Percentiles rank a stretch among this genome's conserved stretches.
phyloP scores from a whole-genome alignment of 2,329 filamentous ascomycete species.

The Juglanconis oblonga region DNA sequence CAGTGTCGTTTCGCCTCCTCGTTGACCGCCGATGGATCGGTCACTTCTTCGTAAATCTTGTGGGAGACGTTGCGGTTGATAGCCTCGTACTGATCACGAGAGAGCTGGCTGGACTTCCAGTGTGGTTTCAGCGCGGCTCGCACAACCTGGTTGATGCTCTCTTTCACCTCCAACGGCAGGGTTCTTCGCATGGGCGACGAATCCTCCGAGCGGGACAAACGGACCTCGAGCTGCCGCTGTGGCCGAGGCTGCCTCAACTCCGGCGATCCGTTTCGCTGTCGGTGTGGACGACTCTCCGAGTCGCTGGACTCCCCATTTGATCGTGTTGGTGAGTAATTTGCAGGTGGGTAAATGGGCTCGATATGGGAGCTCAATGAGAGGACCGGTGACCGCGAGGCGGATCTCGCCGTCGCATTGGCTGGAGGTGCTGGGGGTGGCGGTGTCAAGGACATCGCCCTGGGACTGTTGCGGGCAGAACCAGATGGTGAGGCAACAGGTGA shows the following conservation, averaged over 20 bases:
- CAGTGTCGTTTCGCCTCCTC: conserved; percentile 65
- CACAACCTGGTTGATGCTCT: conserved; percentile 85
- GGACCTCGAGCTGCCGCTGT: conserved; percentile 40
- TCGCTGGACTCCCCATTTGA: conserved; percentile 45
- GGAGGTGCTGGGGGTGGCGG: conserved; percentile 54
- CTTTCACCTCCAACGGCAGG: conserved; percentile 80
- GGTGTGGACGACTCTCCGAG: conserved; percentile 32
- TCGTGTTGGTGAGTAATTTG: conserved; percentile 66
- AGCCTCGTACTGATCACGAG: conserved; percentile 83
- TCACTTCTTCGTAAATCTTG: conserved; percentile 74
- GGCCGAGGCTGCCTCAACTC: conserved; percentile 54
- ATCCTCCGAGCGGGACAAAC: conserved; percentile 53
- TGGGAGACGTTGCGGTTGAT: conserved; percentile 91
- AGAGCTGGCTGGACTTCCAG: conserved; percentile 76
- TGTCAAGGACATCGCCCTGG: conserved; percentile 63
- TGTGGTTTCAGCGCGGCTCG: conserved; percentile 77
- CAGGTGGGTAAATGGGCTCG: conserved; percentile 70
- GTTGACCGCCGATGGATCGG: conserved; percentile 56
- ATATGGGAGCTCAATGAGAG: conserved; percentile 68
- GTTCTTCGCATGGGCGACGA: conserved; percentile 63
- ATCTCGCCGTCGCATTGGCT: conserved; percentile 49
- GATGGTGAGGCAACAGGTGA: conserved; percentile 57
- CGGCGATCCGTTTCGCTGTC: conserved; percentile 27
- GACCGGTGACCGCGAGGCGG: conserved; percentile 56
- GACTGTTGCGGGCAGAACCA: conserved; percentile 63